phyloP scores from a whole-genome alignment of 2,329 filamentous ascomycete species.

The Colletotrichum chlorophyti region DNA sequence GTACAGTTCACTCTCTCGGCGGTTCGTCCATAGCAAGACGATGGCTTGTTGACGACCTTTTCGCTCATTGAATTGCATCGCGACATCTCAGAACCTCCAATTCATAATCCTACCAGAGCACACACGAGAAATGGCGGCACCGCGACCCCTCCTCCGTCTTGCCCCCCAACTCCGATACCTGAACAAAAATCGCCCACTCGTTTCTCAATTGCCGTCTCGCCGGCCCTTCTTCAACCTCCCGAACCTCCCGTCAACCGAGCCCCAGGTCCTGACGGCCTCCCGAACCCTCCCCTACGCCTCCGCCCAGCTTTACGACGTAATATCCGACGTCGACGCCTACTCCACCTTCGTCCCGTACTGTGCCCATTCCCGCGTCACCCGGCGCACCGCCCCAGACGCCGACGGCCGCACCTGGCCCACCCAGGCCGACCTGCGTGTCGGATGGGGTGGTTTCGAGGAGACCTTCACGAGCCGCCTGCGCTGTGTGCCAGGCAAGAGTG shows the following conservation, averaged over 20 bases:
- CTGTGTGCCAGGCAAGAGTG: slow-evolving; percentile 74
- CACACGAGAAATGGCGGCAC: slow-evolving; percentile 16
- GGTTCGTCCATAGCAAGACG: too few species aligned
- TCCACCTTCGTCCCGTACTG: slow-evolving; percentile 91
- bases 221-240: slow-evolving; percentile 30
- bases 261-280: slow-evolving; percentile 73
- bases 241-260: slow-evolving; percentile 36
- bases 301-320: slow-evolving; percentile 77
- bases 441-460: slow-evolving; percentile 85
- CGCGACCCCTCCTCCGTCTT: slow-evolving; percentile 10
- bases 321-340: slow-evolving; percentile 90
- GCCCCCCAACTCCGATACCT: neutral
- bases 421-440: slow-evolving; percentile 80
- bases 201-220: neutral
- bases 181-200: neutral
- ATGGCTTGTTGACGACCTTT: too few species aligned
- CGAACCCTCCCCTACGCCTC: slow-evolving; percentile 80
- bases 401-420: slow-evolving; percentile 68
- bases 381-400: slow-evolving; percentile 66
- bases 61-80: too few species aligned
- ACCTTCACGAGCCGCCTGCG: slow-evolving; percentile 81
- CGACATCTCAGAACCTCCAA: too few species aligned
- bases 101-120: too few species aligned
- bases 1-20: too few species aligned
- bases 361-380: slow-evolving; percentile 76